Percentiles rank a stretch among this genome's conserved stretches.
phyloP scores from a whole-genome alignment of 1,284 basidiomycete genomes.

The Ustilago hordei region DNA sequence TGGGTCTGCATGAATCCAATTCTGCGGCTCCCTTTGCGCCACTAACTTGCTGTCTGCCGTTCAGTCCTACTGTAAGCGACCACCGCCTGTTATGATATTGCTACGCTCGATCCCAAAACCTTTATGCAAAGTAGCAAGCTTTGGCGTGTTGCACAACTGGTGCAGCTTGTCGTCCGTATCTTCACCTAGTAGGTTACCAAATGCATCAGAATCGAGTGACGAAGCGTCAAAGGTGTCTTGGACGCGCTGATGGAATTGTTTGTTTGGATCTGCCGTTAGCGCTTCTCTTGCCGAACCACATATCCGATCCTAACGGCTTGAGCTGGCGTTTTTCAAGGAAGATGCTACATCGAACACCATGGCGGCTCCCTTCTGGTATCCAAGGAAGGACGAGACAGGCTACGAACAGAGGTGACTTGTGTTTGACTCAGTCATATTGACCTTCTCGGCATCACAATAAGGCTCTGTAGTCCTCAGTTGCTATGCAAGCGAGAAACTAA shows the following conservation, averaged over 20 bases:
- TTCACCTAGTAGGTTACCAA: too few species aligned
- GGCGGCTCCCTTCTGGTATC: too few species aligned
- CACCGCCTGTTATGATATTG: not conserved
- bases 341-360: too few species aligned
- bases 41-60: not conserved
- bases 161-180: not conserved
- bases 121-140: not conserved
- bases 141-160: not conserved
- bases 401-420: not conserved
- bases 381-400: too few species aligned
- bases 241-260: not conserved
- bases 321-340: not conserved
- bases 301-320: not conserved
- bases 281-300: conserved; percentile 4
- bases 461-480: not conserved
- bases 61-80: not conserved
- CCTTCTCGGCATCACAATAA: conserved; percentile 4
- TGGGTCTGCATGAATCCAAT: conserved; percentile 6
- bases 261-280: conserved; percentile 10
- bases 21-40: conserved; percentile 3
- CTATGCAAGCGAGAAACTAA: conserved; percentile 5
- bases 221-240: not conserved
- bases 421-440: conserved; percentile 2
- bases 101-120: not conserved
- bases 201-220: not conserved